These are phyloP conservation scores for Plantago major DNA, from an alignment of 257 asterid genomes.

Conservation along the genomic window DNA sequence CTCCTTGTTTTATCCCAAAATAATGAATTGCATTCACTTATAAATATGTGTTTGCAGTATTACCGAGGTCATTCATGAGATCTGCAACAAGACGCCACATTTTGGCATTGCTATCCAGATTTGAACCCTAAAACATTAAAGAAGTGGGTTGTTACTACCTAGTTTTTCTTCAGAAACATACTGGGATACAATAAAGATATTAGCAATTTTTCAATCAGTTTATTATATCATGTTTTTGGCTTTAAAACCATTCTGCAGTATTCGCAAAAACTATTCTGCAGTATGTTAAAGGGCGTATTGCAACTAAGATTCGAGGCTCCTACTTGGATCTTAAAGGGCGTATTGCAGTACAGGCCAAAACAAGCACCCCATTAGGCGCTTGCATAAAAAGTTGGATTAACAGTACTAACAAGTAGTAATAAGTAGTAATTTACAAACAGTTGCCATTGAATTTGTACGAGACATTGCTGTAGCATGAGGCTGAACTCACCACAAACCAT, in stretches of 20 bases:
- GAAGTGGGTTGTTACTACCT: neutral
- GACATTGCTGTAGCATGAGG: conserved; percentile 1
- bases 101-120: conserved; percentile 93
- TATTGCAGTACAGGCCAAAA: neutral
- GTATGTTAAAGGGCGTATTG: neutral
- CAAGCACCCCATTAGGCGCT: neutral
- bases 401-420: too few species aligned
- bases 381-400: neutral
- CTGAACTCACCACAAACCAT: neutral
- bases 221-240: too few species aligned
- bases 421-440: too few species aligned
- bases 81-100: conserved; percentile 99
- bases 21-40: neutral
- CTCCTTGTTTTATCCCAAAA: neutral
- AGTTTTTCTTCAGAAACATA: conserved; percentile 11
- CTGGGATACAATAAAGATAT: neutral
- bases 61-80: conserved; percentile 98
- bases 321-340: neutral
- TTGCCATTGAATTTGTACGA: neutral
- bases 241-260: neutral
- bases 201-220: neutral
- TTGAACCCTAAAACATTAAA: conserved; percentile 58
- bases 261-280: neutral
- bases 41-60: conserved; percentile 2
- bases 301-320: neutral